Conservation (phyloP, 768 basidiomycete species). For the Amanita subjunquillea region DNA sequence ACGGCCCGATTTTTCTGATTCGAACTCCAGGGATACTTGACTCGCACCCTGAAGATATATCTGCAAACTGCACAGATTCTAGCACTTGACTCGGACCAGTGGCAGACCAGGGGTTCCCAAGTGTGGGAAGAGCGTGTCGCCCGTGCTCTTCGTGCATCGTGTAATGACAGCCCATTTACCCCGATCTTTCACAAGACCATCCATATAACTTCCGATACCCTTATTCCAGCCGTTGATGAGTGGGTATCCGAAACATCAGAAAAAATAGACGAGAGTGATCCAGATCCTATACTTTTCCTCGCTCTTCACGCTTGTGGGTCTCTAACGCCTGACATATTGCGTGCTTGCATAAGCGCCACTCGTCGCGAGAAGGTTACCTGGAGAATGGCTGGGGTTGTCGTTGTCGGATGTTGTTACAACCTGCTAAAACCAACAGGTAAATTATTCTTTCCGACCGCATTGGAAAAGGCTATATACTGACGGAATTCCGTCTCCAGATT, state of each 20-base stretch:
- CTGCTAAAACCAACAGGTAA: slow-evolving; percentile 45
- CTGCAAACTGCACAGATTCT: slow-evolving; percentile 36
- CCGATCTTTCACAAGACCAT: slow-evolving; percentile 48
- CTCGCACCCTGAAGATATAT: slow-evolving; percentile 32
- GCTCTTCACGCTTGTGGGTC: slow-evolving; percentile 74
- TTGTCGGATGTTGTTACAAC: slow-evolving; percentile 78
- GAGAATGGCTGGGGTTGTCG: slow-evolving; percentile 41
- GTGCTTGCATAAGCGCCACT: slow-evolving; percentile 31
- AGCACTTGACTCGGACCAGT: slow-evolving; percentile 53
- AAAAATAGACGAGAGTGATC: slow-evolving; percentile 5
- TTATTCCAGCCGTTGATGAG: slow-evolving; percentile 34
- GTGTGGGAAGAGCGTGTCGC: slow-evolving; percentile 25
- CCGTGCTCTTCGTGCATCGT: slow-evolving; percentile 10
- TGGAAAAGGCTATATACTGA: neutral
- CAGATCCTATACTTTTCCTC: slow-evolving; percentile 45
- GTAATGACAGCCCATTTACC: neutral
- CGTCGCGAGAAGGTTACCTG: slow-evolving; percentile 20
- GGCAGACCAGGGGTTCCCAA: slow-evolving; percentile 49
- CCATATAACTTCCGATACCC: slow-evolving; percentile 37
- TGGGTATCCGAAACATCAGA: slow-evolving; percentile 35
- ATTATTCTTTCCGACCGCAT: slow-evolving; percentile 1
- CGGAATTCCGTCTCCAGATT: slow-evolving; percentile 28
- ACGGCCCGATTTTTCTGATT: neutral
- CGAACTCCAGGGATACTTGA: slow-evolving; percentile 45
- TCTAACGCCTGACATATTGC: slow-evolving; percentile 55